Evolutionary conservation across 1,284 basidiomycete genomes (phyloP).

Genomic region (Golubevia sp.): DNA sequence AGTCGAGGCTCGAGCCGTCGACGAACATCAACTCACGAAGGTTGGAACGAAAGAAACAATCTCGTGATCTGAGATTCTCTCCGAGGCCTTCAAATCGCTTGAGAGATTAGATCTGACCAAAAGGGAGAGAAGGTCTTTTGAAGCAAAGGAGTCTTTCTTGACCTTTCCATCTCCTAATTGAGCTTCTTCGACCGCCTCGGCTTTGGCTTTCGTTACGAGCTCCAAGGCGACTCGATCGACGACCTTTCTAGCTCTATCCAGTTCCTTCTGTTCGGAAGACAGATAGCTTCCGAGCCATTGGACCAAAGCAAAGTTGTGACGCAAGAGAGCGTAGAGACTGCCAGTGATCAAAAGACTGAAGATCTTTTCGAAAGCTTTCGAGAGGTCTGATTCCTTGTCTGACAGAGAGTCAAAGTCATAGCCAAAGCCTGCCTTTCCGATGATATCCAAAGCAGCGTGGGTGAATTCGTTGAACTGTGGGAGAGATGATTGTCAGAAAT

Average conservation of each 20-base stretch:
- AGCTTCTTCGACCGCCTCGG: neutral
- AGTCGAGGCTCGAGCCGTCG: too few species aligned
- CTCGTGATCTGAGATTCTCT: conserved; percentile 8
- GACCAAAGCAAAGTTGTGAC: neutral
- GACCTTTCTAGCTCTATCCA: neutral
- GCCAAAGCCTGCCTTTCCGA: neutral
- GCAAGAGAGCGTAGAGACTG: neutral
- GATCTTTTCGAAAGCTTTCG: neutral
- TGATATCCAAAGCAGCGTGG: neutral
- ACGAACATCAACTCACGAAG: too few species aligned
- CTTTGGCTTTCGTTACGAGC: neutral
- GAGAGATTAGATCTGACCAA: neutral
- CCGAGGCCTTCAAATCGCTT: neutral
- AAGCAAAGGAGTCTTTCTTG: neutral
- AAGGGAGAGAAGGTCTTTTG: conserved; percentile 5
- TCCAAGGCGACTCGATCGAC: neutral
- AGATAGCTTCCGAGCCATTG: neutral
- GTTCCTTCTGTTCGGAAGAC: neutral
- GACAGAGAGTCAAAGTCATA: neutral
- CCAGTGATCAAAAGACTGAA: neutral
- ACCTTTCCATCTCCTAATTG: neutral
- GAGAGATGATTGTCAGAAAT: too few species aligned
- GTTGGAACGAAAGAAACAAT: neutral
- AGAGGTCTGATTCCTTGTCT: neutral
- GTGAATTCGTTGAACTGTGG: neutral